Evolutionary conservation across 176 grass and related monocot genomes (phyloP), one percentile per base, ranked within the genome.

Genomic region (Oryza glaberrima): DNA sequence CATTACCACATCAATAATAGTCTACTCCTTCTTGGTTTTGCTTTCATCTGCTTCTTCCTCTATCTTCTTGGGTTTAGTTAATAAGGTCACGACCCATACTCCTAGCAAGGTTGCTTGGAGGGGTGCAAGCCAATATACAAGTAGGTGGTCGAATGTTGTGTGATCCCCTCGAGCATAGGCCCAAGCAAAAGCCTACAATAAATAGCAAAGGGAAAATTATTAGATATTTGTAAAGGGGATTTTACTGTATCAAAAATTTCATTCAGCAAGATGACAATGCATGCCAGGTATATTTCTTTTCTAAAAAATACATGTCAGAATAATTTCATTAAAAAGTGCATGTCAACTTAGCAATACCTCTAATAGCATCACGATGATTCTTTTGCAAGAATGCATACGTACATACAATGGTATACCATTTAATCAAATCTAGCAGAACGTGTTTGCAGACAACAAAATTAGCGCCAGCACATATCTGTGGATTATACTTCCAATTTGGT

Each of bases 81-180:
- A 87, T 46, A 79, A 91, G 77, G 78, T 95, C 17, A 86, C 88
- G 0, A 65, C 46, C 91, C 96, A 95, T 9, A 98, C 86, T 82
- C 90, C 96, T 28, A 95, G 69, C 32, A 95, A 68, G 83, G 96
- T 87, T 75, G 93, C 89, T 88, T 98, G 96, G 65, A 98, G 80
- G 79, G 96, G 96, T 10, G 93, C 96, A 26, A 95, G 72, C 96
- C 96, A 98, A 80, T 98, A 98, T 12, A 95, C 96, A 77, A 98
- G 38, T 22, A 99, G 75, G 82, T 99, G 96, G 32, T 99, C 93
- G 28, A 95, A 63, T 58, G 81, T 94, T 69, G 86, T 60, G 35
- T 96, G 96, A 83, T 99, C 96, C 45, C 96, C 93, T 71, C 93
- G 90, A 73, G 91, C 90, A 96, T 90, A 99, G 25, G 93, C 96